phyloP scores from a whole-genome alignment of 805 yeast genomes.

The Dipodascus geniculatus region DNA sequence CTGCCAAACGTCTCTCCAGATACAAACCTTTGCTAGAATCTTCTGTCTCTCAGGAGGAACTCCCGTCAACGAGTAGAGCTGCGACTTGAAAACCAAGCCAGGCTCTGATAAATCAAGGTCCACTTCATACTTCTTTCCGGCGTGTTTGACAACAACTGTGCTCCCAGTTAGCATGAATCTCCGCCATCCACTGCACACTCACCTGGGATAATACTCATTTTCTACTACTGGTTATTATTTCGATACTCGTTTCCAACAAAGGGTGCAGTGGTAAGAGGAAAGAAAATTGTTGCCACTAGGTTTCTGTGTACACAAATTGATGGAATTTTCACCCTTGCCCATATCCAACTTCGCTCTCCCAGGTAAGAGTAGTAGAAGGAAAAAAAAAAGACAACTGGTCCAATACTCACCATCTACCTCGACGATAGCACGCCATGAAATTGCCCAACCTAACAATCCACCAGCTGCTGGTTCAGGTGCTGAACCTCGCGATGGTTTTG shows the following conservation, averaged over 20 bases:
- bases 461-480: constrained; percentile 33
- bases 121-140: constrained; percentile 52
- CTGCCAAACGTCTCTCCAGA: neutral
- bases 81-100: constrained; percentile 53
- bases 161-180: neutral
- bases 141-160: constrained; percentile 43
- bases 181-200: constrained; percentile 3
- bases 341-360: neutral
- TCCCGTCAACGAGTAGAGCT: constrained; percentile 60
- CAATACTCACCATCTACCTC: neutral
- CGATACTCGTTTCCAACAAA: neutral
- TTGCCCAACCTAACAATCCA: constrained; percentile 8
- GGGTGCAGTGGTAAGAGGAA: constrained; percentile 3
- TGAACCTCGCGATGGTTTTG: constrained; percentile 66
- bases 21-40: constrained; percentile 50
- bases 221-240: too few species aligned
- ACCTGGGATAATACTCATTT: constrained; percentile 13
- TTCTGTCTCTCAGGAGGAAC: constrained; percentile 89
- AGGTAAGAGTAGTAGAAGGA: neutral
- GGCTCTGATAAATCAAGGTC: constrained; percentile 43
- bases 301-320: neutral
- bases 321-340: neutral
- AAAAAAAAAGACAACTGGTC: neutral
- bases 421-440: neutral
- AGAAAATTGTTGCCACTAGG: neutral